These are phyloP conservation scores for Hypoxylon sp. DNA, from an alignment of 2,329 filamentous ascomycete species.

Conservation along the genomic window DNA sequence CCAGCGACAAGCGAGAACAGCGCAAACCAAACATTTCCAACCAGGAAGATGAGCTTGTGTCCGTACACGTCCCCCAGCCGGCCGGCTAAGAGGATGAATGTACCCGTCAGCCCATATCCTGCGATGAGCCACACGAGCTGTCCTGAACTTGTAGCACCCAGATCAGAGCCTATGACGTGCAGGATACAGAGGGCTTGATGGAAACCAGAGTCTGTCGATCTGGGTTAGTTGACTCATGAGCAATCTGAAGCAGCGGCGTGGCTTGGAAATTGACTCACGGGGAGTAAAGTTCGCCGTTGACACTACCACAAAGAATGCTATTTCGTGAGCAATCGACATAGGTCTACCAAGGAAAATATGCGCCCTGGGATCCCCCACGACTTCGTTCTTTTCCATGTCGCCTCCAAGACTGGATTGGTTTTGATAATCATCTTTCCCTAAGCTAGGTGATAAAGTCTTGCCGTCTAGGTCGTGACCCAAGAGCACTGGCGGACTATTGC, in stretches of 20 bases:
- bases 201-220: slow-evolving; percentile 41
- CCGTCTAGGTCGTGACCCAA: slow-evolving; percentile 18
- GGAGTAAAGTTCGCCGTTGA: slow-evolving; percentile 46
- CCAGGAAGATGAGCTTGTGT: slow-evolving; percentile 57
- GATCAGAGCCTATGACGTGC: slow-evolving; percentile 54
- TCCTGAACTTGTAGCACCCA: slow-evolving; percentile 51
- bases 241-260: neutral
- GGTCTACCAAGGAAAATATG: slow-evolving; percentile 42
- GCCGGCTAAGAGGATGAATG: slow-evolving; percentile 59
- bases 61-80: slow-evolving; percentile 60
- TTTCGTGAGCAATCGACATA: slow-evolving; percentile 41
- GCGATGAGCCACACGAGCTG: slow-evolving; percentile 58
- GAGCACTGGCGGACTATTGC: slow-evolving; percentile 2
- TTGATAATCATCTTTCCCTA: slow-evolving; percentile 20
- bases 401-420: slow-evolving; percentile 34
- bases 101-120: slow-evolving; percentile 58
- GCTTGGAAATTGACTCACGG: slow-evolving; percentile 33
- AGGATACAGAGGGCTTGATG: slow-evolving; percentile 47
- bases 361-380: slow-evolving; percentile 30
- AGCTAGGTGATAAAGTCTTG: slow-evolving; percentile 18
- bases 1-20: slow-evolving; percentile 57
- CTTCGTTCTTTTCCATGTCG: slow-evolving; percentile 38
- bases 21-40: slow-evolving; percentile 59
- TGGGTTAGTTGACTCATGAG: slow-evolving; percentile 15
- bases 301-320: slow-evolving; percentile 42